A percentile compares a stretch with the other conserved stretches of the same genome.
Conservation (phyloP, 495 filamentous ascomycete species). For the Tuber microsphaerosporum region DNA sequence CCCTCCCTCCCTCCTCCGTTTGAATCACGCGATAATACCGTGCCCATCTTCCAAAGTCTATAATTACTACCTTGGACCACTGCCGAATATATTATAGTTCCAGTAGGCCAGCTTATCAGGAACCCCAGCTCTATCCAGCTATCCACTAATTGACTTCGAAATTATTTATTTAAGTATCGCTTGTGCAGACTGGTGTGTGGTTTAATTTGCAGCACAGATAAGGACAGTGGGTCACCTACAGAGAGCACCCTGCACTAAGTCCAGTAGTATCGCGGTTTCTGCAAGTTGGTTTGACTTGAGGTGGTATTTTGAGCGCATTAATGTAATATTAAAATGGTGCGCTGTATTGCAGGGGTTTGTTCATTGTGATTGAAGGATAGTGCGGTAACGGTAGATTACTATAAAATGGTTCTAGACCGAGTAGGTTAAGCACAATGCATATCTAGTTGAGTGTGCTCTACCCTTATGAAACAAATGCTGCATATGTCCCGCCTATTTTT, state of each 20-base stretch:
- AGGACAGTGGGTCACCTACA: not conserved
- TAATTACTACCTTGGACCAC: not conserved
- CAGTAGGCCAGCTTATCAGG: not conserved
- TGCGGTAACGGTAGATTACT: not conserved
- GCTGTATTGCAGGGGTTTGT: not conserved
- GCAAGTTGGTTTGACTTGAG: not conserved
- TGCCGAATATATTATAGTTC: not conserved
- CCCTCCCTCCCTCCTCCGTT: not conserved
- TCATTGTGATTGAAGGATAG: not conserved
- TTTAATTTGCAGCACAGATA: not conserved
- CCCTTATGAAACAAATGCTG: not conserved
- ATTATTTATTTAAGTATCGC: not conserved
- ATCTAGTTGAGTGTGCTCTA: not conserved
- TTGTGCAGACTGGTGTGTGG: not conserved
- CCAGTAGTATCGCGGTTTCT: not conserved
- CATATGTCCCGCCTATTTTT: not conserved
- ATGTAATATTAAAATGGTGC: not conserved
- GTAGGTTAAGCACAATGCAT: not conserved
- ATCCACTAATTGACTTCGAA: not conserved
- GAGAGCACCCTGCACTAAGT: not conserved
- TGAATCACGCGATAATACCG: not conserved
- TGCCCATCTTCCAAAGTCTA: not conserved
- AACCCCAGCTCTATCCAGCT: not conserved
- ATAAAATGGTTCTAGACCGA: not conserved
- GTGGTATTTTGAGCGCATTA: not conserved